A percentile compares a stretch with the other conserved stretches of the same genome.
Evolutionary conservation across 2,329 filamentous ascomycete species (phyloP).

Genomic region (Nothomitra cinnamomea): DNA sequence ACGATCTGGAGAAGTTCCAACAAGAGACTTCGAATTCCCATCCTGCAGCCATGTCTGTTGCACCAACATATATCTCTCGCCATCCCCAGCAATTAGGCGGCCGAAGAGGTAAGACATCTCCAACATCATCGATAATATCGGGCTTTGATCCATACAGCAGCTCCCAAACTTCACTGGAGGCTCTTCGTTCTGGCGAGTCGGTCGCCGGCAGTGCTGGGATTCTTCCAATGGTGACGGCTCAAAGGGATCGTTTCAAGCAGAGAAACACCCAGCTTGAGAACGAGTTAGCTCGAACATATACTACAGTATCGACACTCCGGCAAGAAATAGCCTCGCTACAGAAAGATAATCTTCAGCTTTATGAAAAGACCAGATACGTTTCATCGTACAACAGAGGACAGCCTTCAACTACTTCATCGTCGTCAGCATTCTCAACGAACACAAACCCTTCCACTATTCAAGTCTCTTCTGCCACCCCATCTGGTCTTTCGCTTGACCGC

Average conservation of each 20-base stretch:
- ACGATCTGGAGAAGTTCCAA: constrained; percentile 77
- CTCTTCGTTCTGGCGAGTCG: constrained; percentile 46
- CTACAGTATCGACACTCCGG: constrained; percentile 65
- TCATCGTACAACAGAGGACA: constrained; percentile 77
- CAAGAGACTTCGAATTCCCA: constrained; percentile 70
- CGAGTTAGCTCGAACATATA: constrained; percentile 72
- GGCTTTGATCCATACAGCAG: constrained; percentile 62
- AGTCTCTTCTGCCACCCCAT: constrained; percentile 39
- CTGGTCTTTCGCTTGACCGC: constrained; percentile 57
- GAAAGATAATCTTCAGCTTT: constrained; percentile 87
- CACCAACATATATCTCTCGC: constrained; percentile 73
- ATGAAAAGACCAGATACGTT: constrained; percentile 94
- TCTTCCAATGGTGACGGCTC: constrained; percentile 93
- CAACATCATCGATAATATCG: constrained; percentile 94
- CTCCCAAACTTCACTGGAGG: constrained; percentile 32
- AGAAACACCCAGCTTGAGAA: constrained; percentile 81
- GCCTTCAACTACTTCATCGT: constrained; percentile 40
- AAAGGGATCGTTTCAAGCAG: constrained; percentile 96
- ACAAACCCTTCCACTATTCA: constrained; percentile 59
- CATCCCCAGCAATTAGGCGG: constrained; percentile 38
- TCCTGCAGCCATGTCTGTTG: constrained; percentile 79
- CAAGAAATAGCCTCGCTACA: constrained; percentile 85
- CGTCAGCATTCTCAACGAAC: constrained; percentile 50
- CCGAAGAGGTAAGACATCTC: constrained; percentile 59
- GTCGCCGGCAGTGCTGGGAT: constrained; percentile 71